phyloP scores from a whole-genome alignment of 345 rosid genomes.

The Zanthoxylum bungeanum region DNA sequence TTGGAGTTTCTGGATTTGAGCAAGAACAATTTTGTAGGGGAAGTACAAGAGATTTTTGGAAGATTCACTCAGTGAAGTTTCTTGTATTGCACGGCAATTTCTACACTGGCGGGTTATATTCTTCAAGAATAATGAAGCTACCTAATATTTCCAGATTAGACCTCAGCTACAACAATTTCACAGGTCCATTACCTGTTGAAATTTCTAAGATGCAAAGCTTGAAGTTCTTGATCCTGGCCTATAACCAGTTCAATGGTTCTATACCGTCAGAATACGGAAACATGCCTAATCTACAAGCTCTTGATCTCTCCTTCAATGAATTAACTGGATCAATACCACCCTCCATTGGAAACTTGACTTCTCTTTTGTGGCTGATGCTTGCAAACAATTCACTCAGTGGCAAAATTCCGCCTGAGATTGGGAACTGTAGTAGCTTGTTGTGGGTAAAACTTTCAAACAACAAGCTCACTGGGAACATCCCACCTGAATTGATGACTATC shows the following conservation, averaged over 20 bases:
- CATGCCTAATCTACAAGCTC: conserved; percentile 56
- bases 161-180: conserved; percentile 71
- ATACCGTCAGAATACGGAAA: conserved; percentile 77
- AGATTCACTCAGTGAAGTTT: conserved; percentile 57
- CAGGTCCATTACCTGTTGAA: conserved; percentile 64
- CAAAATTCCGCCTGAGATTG: conserved; percentile 64
- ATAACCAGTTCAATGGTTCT: conserved; percentile 55
- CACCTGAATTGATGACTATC: conserved; percentile 54
- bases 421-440: conserved; percentile 73
- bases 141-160: conserved; percentile 56
- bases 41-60: conserved; percentile 68
- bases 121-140: conserved; percentile 70
- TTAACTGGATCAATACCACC: conserved; percentile 67
- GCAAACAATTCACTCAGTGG: conserved; percentile 71
- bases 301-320: conserved; percentile 80
- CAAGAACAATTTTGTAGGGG: conserved; percentile 59
- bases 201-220: conserved; percentile 50
- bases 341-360: conserved; percentile 60
- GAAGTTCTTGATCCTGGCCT: conserved; percentile 62
- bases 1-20: conserved; percentile 70
- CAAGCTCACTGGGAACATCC: conserved; percentile 58
- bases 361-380: conserved; percentile 92
- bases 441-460: conserved; percentile 91
- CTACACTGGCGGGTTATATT: conserved; percentile 53
- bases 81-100: conserved; percentile 58